These are phyloP conservation scores for Cyberlindnera euphorbiae DNA, from an alignment of 805 yeast species.

Conservation along the genomic window DNA sequence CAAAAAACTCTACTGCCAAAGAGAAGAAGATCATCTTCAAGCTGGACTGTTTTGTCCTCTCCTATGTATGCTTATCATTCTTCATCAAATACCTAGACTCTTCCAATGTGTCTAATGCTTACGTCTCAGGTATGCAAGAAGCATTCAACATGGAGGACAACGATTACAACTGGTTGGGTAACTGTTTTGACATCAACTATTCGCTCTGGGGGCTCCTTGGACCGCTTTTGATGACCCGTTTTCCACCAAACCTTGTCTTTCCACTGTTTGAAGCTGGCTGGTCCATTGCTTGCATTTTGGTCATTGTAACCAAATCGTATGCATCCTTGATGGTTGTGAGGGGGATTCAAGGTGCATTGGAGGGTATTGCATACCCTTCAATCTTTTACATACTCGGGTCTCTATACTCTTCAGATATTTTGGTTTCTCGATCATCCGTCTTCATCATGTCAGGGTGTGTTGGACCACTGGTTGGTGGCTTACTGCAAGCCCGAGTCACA, in stretches of 20 bases:
- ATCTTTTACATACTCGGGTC: constrained; percentile 17
- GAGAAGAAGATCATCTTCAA: constrained; percentile 18
- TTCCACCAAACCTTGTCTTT: constrained; percentile 8
- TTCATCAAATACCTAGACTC: constrained; percentile 18
- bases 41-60: constrained; percentile 14
- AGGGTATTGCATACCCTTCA: constrained; percentile 18
- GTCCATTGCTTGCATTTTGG: constrained; percentile 12
- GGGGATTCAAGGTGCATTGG: constrained; percentile 10
- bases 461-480: constrained; percentile 27
- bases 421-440: constrained; percentile 16
- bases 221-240: constrained; percentile 8
- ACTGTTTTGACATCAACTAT: constrained; percentile 10
- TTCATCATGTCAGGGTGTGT: constrained; percentile 14
- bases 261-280: constrained; percentile 9
- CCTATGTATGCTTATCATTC: constrained; percentile 17
- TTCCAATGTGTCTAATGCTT: constrained; percentile 41
- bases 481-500: constrained; percentile 39
- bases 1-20: constrained; percentile 12
- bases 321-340: constrained; percentile 9
- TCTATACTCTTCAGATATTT: constrained; percentile 9
- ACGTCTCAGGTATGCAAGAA: constrained; percentile 52
- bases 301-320: constrained; percentile 7
- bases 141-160: constrained; percentile 36
- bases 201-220: constrained; percentile 9
- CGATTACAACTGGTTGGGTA: constrained; percentile 13